phyloP scores from a whole-genome alignment of 148 eudicot genomes.

The Rhododendron mucronatum region DNA sequence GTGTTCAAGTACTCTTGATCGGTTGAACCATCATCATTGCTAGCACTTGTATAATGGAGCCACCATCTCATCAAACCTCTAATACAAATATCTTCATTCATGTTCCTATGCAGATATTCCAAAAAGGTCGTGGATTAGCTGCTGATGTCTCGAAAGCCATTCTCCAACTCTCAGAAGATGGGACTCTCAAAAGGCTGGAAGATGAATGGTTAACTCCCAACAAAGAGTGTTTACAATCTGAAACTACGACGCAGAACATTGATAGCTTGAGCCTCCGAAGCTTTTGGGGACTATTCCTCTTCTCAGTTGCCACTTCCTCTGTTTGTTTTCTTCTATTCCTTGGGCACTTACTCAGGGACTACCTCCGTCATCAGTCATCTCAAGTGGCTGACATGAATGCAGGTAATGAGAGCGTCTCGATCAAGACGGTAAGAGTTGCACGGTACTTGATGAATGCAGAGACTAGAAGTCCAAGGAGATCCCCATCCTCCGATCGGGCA shows the following conservation, averaged over 20 bases:
- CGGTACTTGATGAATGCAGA: conserved; percentile 7
- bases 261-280: conserved; percentile 5
- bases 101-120: too few species aligned
- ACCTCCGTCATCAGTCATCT: too few species aligned
- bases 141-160: conserved; percentile 30
- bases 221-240: background rate
- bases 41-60: too few species aligned
- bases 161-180: conserved; percentile 17
- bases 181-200: conserved; percentile 8
- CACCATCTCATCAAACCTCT: too few species aligned
- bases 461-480: background rate
- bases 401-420: background rate
- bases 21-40: too few species aligned
- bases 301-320: conserved; percentile 8
- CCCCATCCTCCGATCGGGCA: background rate
- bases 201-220: conserved; percentile 2
- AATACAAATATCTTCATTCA: too few species aligned
- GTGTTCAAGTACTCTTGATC: too few species aligned
- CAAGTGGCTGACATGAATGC: too few species aligned
- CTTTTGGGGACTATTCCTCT: conserved; percentile 17
- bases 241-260: background rate
- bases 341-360: background rate
- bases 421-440: background rate
- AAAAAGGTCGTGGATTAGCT: too few species aligned
- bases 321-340: conserved; percentile 4